Conservation (phyloP, 2,329 filamentous ascomycete species). For the Epichloe uncinata region DNA sequence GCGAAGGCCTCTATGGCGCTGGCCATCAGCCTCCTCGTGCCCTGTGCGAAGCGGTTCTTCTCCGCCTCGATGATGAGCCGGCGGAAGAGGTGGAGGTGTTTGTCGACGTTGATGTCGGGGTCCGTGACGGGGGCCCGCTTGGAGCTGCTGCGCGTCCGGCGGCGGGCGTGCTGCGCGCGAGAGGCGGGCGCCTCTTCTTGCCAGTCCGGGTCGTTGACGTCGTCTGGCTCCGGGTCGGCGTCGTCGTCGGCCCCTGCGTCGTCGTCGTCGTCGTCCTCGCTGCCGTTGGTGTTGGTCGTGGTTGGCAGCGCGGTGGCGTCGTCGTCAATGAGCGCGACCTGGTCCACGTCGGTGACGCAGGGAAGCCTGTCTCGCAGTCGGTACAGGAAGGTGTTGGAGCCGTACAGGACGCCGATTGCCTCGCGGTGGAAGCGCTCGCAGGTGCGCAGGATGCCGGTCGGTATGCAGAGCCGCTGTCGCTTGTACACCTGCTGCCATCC, state of each 20-base stretch:
- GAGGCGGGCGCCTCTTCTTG: conserved; percentile 1
- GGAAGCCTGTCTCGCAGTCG: conserved; percentile 25
- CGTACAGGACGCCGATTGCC: conserved; percentile 30
- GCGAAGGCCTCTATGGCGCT: conserved; percentile 25
- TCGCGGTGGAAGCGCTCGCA: conserved; percentile 23
- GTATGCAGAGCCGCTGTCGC: conserved; percentile 16
- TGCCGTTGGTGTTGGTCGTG: not conserved
- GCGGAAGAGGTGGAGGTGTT: conserved; percentile 27
- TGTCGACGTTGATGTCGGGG: conserved; percentile 17
- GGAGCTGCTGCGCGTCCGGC: not conserved
- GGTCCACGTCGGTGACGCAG: conserved; percentile 7
- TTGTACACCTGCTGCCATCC: conserved; percentile 22
- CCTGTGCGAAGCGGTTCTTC: conserved; percentile 20
- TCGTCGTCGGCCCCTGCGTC: conserved; percentile 3
- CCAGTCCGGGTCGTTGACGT: conserved; percentile 7
- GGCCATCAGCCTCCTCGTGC: conserved; percentile 19
- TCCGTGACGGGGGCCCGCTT: not conserved
- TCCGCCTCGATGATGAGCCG: conserved; percentile 30
- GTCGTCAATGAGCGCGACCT: conserved; percentile 8
- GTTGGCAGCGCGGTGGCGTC: not conserved
- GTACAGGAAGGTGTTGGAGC: conserved; percentile 34
- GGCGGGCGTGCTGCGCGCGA: not conserved
- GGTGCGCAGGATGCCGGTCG: conserved; percentile 23
- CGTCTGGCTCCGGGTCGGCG: conserved; percentile 6
- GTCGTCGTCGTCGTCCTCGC: conserved; percentile 7